phyloP scores from a whole-genome alignment of 306 rosid species.

The Lotus japonicus region DNA sequence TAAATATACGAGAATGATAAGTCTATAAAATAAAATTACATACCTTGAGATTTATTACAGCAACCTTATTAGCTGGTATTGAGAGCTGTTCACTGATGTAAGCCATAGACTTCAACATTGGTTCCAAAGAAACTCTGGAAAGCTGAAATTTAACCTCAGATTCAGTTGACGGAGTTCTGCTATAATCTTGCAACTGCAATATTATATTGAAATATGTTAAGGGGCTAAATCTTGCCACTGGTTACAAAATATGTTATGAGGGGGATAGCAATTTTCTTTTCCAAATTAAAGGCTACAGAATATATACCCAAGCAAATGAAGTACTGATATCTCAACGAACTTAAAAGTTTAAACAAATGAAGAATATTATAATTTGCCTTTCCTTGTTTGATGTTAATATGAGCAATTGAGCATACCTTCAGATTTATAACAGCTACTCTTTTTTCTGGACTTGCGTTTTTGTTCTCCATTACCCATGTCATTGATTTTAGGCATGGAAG shows the following conservation, averaged over 20 bases:
- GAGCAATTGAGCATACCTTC: slow-evolving; percentile 48
- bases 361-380: neutral
- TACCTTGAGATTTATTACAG: slow-evolving; percentile 89
- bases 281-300: neutral
- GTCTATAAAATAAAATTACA: slow-evolving; percentile 2
- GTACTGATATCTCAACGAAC: slow-evolving; percentile 7
- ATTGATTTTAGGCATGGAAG: slow-evolving; percentile 90
- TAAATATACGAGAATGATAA: neutral
- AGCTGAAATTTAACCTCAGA: slow-evolving; percentile 95
- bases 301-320: slow-evolving; percentile 4
- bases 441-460: slow-evolving; percentile 67
- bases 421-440: slow-evolving; percentile 82
- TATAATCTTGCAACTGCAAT: slow-evolving; percentile 82
- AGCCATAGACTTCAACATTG: slow-evolving; percentile 97
- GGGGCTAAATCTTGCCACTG: neutral
- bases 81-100: slow-evolving; percentile 88
- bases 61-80: slow-evolving; percentile 87
- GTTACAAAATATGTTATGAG: slow-evolving; percentile 10
- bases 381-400: neutral
- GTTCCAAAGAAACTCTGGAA: slow-evolving; percentile 78
- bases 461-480: slow-evolving; percentile 98
- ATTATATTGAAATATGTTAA: slow-evolving; percentile 9
- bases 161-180: slow-evolving; percentile 64
- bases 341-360: neutral
- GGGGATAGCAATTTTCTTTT: neutral